Evolutionary conservation across 257 asterid species (phyloP).

Genomic region (Salvia miltiorrhiza): DNA sequence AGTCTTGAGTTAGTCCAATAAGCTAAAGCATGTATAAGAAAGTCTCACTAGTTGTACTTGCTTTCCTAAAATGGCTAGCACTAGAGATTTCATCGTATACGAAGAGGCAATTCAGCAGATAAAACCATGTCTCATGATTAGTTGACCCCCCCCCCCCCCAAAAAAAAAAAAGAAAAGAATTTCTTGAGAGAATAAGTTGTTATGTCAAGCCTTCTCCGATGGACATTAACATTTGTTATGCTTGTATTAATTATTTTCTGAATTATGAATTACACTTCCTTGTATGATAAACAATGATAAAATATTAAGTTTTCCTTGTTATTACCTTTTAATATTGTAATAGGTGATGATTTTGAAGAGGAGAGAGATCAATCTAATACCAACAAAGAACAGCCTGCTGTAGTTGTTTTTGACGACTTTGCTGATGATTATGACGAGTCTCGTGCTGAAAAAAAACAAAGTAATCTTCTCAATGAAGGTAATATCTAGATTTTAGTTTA

Average conservation of each 20-base stretch:
- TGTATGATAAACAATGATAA: background rate
- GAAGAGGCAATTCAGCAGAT: background rate
- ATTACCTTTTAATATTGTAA: background rate
- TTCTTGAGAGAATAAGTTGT: slow-evolving; percentile 81
- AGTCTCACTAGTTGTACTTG: too few relatives aligned
- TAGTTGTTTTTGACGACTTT: too few relatives aligned
- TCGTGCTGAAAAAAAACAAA: background rate
- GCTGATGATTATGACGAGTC: background rate
- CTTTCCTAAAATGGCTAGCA: too few relatives aligned
- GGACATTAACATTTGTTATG: slow-evolving; percentile 37
- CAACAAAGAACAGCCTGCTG: too few relatives aligned
- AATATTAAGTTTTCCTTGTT: background rate
- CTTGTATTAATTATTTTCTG: background rate
- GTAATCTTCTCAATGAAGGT: background rate
- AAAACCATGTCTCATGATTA: background rate
- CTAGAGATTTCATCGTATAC: too few relatives aligned
- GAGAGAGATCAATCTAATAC: too few relatives aligned
- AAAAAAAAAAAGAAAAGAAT: slow-evolving; percentile 68
- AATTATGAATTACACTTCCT: background rate
- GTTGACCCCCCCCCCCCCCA: too few relatives aligned
- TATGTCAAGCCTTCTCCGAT: slow-evolving; percentile 72
- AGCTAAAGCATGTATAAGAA: too few relatives aligned
- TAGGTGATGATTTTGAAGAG: too few relatives aligned
- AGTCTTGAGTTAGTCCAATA: too few relatives aligned
- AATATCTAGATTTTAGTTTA: background rate